These are phyloP conservation scores for Silybum marianum DNA, from an alignment of 129 eudicot species.

Conservation along the genomic window DNA sequence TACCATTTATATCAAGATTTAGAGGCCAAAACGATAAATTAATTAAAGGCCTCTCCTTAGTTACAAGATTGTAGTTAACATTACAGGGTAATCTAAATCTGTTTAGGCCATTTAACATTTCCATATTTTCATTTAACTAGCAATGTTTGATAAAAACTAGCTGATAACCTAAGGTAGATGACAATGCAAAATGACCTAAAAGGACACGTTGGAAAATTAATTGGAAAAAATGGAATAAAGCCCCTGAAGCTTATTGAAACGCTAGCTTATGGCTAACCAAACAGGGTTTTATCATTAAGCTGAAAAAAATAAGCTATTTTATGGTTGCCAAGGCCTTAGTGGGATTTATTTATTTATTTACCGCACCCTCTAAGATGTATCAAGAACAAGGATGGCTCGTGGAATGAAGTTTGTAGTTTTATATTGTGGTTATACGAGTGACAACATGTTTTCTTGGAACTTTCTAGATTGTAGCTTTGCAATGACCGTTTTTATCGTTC, in stretches of 20 bases:
- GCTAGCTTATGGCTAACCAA: background rate
- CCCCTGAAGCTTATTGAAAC: background rate
- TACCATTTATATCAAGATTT: background rate
- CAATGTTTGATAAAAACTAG: no score
- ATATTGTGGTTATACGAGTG: background rate
- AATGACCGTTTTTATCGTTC: conserved; percentile 7
- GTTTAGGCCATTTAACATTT: background rate
- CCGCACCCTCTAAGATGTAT: background rate
- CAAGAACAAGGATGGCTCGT: background rate
- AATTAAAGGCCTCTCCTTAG: background rate
- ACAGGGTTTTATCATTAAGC: background rate
- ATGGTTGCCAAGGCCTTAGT: background rate
- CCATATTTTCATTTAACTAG: background rate
- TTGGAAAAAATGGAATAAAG: no score
- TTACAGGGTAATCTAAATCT: background rate
- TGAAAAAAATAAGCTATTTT: background rate
- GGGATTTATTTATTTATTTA: background rate
- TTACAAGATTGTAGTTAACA: conserved; percentile 18
- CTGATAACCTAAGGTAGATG: no score
- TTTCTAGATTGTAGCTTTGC: background rate
- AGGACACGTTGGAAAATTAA: no score
- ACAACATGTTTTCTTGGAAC: background rate
- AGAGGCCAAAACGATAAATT: background rate
- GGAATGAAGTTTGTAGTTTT: conserved; percentile 4
- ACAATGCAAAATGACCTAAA: no score